Conservation (phyloP, 163 green algal genomes). For the Volvox carteri region DNA sequence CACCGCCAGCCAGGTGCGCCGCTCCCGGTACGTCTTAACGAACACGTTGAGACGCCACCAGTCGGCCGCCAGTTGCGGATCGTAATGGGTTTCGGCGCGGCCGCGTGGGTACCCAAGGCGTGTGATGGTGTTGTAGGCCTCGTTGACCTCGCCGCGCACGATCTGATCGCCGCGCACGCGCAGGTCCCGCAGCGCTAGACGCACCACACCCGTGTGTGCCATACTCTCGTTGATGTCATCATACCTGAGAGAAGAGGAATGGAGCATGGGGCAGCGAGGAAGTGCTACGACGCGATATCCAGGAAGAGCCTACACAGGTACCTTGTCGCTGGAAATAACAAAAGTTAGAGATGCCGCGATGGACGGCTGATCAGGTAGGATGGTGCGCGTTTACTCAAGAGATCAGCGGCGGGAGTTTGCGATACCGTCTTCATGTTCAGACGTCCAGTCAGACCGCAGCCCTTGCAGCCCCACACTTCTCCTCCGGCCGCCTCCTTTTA, state of each 20-base stretch:
- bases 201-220: constrained; percentile 55
- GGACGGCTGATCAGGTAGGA: too few relatives aligned
- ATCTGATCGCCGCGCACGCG: constrained; percentile 53
- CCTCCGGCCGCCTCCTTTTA: too few relatives aligned
- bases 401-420: too few relatives aligned
- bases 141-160: constrained; percentile 49
- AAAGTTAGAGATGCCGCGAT: too few relatives aligned
- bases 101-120: constrained; percentile 60
- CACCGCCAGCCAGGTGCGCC: constrained; percentile 63
- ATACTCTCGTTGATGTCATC: constrained; percentile 72
- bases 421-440: too few relatives aligned
- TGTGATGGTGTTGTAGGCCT: constrained; percentile 61
- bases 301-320: too few relatives aligned
- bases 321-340: too few relatives aligned
- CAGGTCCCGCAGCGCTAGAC: constrained; percentile 46
- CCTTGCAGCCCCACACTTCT: too few relatives aligned
- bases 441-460: too few relatives aligned
- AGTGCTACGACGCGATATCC: too few relatives aligned
- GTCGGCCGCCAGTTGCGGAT: constrained; percentile 63
- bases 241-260: constrained; percentile 57
- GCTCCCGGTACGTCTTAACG: constrained; percentile 74
- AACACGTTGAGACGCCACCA: constrained; percentile 71
- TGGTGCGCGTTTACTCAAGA: too few relatives aligned
- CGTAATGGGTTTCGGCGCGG: constrained; percentile 50
- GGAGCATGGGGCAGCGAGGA: too few relatives aligned